These are phyloP conservation scores for Canna indica DNA, from an alignment of 176 grass and related monocot genomes.

Conservation along the genomic window DNA sequence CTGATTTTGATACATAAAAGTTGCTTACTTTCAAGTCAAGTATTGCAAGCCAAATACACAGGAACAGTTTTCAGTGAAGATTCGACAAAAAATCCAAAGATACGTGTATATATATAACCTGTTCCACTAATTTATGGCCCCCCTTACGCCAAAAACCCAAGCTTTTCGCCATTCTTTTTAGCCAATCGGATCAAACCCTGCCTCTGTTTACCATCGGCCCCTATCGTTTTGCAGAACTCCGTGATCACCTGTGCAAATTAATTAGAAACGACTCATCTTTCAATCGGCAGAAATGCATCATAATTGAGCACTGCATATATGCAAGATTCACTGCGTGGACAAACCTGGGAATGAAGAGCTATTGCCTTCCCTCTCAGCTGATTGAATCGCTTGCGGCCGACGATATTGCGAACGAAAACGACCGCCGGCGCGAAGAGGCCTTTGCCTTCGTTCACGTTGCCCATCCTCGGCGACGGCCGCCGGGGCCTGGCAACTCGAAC, in stretches of 20 bases:
- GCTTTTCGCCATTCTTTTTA: conserved; percentile 97
- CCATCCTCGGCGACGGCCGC: conserved; percentile 54
- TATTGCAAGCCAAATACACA: too few relatives aligned
- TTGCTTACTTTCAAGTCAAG: too few relatives aligned
- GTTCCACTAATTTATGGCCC: neutral
- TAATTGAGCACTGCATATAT: too few relatives aligned
- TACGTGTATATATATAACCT: neutral
- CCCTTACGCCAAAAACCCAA: conserved; percentile 77
- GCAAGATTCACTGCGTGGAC: neutral
- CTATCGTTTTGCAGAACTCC: conserved; percentile 94
- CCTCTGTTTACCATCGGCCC: conserved; percentile 81
- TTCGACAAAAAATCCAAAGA: too few relatives aligned
- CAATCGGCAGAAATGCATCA: too few relatives aligned
- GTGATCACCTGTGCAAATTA: conserved; percentile 51
- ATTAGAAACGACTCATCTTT: neutral
- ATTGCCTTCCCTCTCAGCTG: conserved; percentile 96
- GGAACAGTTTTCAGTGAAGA: too few relatives aligned
- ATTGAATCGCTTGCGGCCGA: conserved; percentile 82
- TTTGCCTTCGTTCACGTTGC: conserved; percentile 91
- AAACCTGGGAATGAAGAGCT: conserved; percentile 91
- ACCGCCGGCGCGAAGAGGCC: conserved; percentile 81
- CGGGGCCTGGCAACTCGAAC: conserved; percentile 20
- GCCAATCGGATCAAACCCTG: conserved; percentile 90
- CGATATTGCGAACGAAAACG: conserved; percentile 56
- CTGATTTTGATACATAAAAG: too few relatives aligned